These are phyloP conservation scores for Friedmanniomyces simplex DNA, from an alignment of 495 filamentous ascomycete genomes.

Conservation along the genomic window DNA sequence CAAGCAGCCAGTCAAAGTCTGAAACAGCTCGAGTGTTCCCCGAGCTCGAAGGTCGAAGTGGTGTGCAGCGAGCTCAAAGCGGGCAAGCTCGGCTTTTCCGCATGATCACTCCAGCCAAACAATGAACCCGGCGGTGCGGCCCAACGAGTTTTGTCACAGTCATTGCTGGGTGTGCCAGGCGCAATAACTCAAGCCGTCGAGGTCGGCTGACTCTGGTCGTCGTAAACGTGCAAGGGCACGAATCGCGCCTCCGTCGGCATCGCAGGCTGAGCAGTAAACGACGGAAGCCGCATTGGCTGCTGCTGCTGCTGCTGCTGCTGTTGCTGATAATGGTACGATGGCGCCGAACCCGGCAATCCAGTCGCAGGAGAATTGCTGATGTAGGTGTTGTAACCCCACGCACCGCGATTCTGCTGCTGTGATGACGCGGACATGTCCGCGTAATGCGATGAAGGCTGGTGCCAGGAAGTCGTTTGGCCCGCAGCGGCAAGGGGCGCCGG, in stretches of 20 bases:
- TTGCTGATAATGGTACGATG: not conserved
- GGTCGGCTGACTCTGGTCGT: conserved; percentile 17
- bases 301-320: conserved; percentile 4
- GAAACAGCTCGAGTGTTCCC: not conserved
- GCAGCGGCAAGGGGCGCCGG: conserved; percentile 1
- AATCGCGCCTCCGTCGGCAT: conserved; percentile 10
- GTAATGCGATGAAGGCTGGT: conserved; percentile 11
- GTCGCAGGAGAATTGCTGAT: conserved; percentile 6
- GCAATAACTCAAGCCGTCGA: conserved; percentile 7
- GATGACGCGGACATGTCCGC: conserved; percentile 5
- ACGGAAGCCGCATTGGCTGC: conserved; percentile 6
- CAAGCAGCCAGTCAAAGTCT: not conserved
- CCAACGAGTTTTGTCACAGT: not conserved
- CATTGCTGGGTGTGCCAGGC: not conserved
- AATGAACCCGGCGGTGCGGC: not conserved
- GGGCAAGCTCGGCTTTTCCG: conserved; percentile 1
- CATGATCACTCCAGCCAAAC: not conserved
- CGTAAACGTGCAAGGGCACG: conserved; percentile 20
- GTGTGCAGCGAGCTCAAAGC: not conserved
- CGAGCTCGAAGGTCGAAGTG: not conserved
- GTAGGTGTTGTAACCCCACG: conserved; percentile 8
- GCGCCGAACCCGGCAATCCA: conserved; percentile 11
- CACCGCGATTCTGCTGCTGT: not conserved
- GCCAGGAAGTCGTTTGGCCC: conserved; percentile 19
- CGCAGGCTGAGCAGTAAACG: conserved; percentile 1